A percentile compares a stretch with the other conserved stretches of the same genome.
phyloP scores from a whole-genome alignment of 2,329 filamentous ascomycete species.

The Trichoderma sp. region DNA sequence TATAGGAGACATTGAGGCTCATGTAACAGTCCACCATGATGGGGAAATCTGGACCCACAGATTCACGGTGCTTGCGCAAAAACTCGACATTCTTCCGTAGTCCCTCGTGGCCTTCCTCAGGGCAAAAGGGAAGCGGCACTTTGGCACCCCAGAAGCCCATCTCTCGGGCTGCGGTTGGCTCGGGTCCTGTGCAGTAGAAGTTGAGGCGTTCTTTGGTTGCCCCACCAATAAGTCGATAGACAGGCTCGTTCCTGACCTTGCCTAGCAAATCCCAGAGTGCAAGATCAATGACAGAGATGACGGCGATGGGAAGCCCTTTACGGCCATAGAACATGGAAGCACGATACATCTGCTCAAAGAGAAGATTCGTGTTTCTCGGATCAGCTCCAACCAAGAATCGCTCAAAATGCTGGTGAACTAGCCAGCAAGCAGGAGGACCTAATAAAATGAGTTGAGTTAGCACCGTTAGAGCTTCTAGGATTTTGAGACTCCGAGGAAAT shows the following conservation, averaged over 20 bases:
- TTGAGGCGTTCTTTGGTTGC: slow-evolving; percentile 80
- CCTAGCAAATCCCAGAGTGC: slow-evolving; percentile 91
- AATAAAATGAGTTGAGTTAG: not conserved
- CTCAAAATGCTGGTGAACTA: slow-evolving; percentile 90
- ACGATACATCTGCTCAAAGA: slow-evolving; percentile 97
- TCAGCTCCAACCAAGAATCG: slow-evolving; percentile 88
- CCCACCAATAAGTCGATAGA: slow-evolving; percentile 92
- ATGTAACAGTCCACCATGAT: slow-evolving; percentile 98
- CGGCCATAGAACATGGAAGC: slow-evolving; percentile 95
- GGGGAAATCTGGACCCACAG: slow-evolving; percentile 85
- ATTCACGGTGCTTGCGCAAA: slow-evolving; percentile 78
- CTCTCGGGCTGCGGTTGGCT: slow-evolving; percentile 74
- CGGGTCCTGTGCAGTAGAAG: slow-evolving; percentile 94
- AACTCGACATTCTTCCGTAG: slow-evolving; percentile 89
- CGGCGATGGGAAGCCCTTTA: slow-evolving; percentile 84
- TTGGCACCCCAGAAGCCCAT: slow-evolving; percentile 94
- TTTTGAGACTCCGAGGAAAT: not conserved
- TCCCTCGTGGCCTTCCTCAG: slow-evolving; percentile 80
- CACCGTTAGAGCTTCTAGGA: not conserved
- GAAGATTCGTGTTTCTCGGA: slow-evolving; percentile 83
- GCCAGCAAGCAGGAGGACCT: slow-evolving; percentile 89
- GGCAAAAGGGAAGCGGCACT: slow-evolving; percentile 85
- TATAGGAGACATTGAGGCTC: slow-evolving; percentile 90
- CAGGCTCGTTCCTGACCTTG: slow-evolving; percentile 88
- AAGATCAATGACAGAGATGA: slow-evolving; percentile 92